These are phyloP conservation scores for Grosmannia serpens DNA, from an alignment of 2,329 filamentous ascomycete species.

Conservation along the genomic window DNA sequence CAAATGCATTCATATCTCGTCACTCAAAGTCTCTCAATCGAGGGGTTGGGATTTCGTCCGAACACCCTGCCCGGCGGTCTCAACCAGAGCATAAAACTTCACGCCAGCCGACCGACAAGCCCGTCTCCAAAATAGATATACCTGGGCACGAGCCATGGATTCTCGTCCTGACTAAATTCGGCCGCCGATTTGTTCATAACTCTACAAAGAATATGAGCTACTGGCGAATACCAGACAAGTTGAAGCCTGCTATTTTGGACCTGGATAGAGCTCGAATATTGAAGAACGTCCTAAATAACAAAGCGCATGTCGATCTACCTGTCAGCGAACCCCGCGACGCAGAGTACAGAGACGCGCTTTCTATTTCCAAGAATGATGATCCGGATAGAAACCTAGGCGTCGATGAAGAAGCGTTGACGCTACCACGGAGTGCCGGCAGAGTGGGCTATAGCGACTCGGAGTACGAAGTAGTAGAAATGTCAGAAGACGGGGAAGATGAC, in stretches of 20 bases:
- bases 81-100: constrained; percentile 20
- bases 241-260: constrained; percentile 65
- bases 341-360: not conserved
- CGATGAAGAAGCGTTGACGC: not conserved
- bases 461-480: constrained; percentile 66
- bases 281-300: constrained; percentile 34
- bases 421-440: constrained; percentile 16
- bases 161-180: constrained; percentile 84
- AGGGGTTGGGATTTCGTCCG: not conserved
- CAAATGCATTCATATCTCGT: constrained; percentile 50
- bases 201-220: constrained; percentile 75
- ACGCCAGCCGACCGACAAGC: constrained; percentile 54
- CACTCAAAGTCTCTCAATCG: constrained; percentile 14
- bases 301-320: constrained; percentile 7
- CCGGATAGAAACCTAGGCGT: not conserved
- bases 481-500: constrained; percentile 47
- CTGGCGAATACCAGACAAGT: constrained; percentile 85
- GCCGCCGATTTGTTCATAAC: constrained; percentile 84
- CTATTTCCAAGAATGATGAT: not conserved
- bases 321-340: not conserved
- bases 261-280: constrained; percentile 62
- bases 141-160: constrained; percentile 80
- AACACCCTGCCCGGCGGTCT: not conserved
- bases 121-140: constrained; percentile 67
- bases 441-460: constrained; percentile 25